Evolutionary conservation across 2,329 filamentous ascomycete species (phyloP), one percentile per base, ranked within the genome.

Genomic region (Penicillium fuscoglaucum): DNA sequence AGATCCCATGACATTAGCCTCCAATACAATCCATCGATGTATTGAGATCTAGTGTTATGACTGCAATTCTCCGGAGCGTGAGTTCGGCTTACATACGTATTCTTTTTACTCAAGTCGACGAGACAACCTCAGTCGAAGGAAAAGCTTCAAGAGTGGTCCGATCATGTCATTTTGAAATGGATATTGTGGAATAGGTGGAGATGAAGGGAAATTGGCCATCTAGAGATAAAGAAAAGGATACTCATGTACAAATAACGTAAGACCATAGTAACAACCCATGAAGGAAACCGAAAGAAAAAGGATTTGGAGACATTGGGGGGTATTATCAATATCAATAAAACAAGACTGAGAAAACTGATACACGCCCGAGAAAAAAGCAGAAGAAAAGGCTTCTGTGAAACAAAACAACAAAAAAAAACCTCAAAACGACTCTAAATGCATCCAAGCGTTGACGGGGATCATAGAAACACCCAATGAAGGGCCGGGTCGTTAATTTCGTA

Each of bases 281-380:
- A 19, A 43, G 35, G 26, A 44, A 53, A 64, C 58, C 45, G 57
- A 58, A 52, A 51, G 40, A 28, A 46, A 41, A 55, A 28, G 44
- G 53, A 55, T 61, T 61, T 52, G 47, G 62, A 65, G 65, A 69
- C 68, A 58, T 61, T 55, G 63, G 64, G 53, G 67, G 71, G 69
- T 72, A 74, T 72, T 70, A 68, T 68, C 65, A 72, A 66, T 70
- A 68, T 68, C 65, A 72, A 66, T 69, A 69, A 72, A 61, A 72
- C 68, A 71, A 64, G 62, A 66, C 66, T 63, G 65, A 71, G 67
- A 70, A 70, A 44, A 48, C 45, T 48, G 43, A 54, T 48, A 61
- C 55, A 60, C 41, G 61, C 55, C 49, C 33, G 44, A 57, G 51
- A 56, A 58, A 21, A 44, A 57, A 57, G 19, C 19, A 57, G 6